Base-by-base conservation (phyloP, 2,329 filamentous ascomycete genomes). In the Stemphylium lycopersici region DNA sequence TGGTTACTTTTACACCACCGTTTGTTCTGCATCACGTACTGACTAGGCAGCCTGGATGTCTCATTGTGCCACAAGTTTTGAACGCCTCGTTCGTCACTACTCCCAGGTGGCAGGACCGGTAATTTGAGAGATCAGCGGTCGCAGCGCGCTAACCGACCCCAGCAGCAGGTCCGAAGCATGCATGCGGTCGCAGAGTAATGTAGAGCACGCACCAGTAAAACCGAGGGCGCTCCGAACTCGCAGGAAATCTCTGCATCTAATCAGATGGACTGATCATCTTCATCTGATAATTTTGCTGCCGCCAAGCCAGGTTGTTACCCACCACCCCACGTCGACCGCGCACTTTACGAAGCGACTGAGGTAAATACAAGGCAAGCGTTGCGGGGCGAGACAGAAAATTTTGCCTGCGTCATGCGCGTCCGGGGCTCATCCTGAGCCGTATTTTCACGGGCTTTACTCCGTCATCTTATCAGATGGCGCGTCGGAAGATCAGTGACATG, bases 381-480 rank as follows among this genome's bases (percentile, higher is more conserved):
- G 65, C 63, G 70, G 69, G 66, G 59, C 61, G 47, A 22, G 13
- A 45, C 24, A 46, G 56, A 70, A 70, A 69, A 64, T 63, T 72
- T 61, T 66, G 50, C 61, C 55, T 66, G 56, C 59, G 56, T 60
- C 51, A 70, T 67, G 65, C 66, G 64, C 54, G 50, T 16, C 39
- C 33, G 33, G 43, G 38, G 49, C 45, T 40, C 57, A 52, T 20
- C 42, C 32, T 41, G 48, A 51, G 52, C 61, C 58, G 48, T 52
- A 43, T 47, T 53, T 43, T 52, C 48, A 40, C 22, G 51, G 57
- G 47, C 50, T 29, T 44, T 62, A 36, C 20, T 36, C 55, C 56
- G 50, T 53, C 48, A 60, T 61, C 46, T 72, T 69, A 72, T 74
- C 70, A 66, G 70, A 72, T 72, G 49, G 48, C 22, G 42, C 56